A percentile compares a stretch with the other conserved stretches of the same genome.
phyloP scores from a whole-genome alignment of 2,329 filamentous ascomycete species.

The Cladosporium halotolerans region DNA sequence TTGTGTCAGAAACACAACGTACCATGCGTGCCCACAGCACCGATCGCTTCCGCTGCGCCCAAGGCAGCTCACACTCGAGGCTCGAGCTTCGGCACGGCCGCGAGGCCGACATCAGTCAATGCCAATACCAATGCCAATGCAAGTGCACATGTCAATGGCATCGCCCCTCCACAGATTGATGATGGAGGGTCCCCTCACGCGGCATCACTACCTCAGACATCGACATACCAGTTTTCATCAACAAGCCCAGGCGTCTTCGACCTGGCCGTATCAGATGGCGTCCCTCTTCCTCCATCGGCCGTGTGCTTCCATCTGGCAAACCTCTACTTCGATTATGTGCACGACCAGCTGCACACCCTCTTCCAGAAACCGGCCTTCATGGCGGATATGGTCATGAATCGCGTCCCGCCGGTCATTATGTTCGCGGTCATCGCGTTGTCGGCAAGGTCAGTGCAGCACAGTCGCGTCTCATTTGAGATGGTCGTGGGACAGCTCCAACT shows the following conservation, averaged over 20 bases:
- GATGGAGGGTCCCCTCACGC: conserved; percentile 1
- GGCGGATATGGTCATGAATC: conserved; percentile 6
- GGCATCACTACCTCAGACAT: background rate
- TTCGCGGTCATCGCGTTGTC: conserved; percentile 5
- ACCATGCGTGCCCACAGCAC: background rate
- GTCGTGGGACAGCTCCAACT: no score
- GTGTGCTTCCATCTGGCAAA: conserved; percentile 9
- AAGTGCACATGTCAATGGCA: background rate
- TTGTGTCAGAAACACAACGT: conserved; percentile 9
- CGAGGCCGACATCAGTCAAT: background rate
- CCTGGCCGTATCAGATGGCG: background rate
- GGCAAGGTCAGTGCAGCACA: background rate
- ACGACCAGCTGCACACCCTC: conserved; percentile 8
- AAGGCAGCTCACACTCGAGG: conserved; percentile 1
- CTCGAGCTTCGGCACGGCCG: background rate
- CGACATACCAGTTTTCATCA: background rate
- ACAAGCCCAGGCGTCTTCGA: background rate
- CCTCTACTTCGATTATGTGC: conserved; percentile 9
- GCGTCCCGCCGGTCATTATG: conserved; percentile 7
- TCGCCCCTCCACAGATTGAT: background rate
- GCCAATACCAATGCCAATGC: background rate
- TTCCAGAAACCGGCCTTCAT: conserved; percentile 10
- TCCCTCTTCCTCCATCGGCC: conserved; percentile 1
- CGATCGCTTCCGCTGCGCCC: background rate
- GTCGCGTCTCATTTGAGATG: no score